These are phyloP conservation scores for Tricholoma saponaceum DNA, from an alignment of 768 basidiomycete genomes.

Conservation along the genomic window DNA sequence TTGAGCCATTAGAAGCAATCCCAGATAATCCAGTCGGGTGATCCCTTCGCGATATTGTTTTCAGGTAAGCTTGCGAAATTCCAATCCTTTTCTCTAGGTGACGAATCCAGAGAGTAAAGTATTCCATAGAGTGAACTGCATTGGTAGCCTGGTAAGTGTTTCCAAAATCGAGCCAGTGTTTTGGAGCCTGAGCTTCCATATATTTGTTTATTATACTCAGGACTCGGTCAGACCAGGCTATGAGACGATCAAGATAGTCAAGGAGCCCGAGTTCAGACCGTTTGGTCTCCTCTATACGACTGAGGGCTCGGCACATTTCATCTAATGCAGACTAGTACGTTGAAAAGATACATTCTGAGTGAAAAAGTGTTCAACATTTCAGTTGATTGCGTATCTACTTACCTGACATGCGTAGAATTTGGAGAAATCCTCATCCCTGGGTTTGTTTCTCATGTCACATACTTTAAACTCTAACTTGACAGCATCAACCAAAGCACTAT, in stretches of 20 bases:
- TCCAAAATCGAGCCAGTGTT: background rate
- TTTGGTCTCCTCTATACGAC: background rate
- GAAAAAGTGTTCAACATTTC: background rate
- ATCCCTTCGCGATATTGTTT: background rate
- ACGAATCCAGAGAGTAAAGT: background rate
- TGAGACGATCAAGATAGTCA: background rate
- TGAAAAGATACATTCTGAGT: background rate
- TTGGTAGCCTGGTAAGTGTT: background rate
- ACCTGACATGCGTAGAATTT: background rate
- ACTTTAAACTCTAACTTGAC: slow-evolving; percentile 3
- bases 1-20: background rate
- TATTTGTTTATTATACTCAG: background rate
- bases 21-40: no score
- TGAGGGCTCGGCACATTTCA: slow-evolving; percentile 1
- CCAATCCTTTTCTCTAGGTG: background rate
- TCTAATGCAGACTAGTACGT: slow-evolving; percentile 5
- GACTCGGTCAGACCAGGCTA: slow-evolving; percentile 1
- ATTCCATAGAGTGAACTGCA: background rate
- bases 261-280: background rate
- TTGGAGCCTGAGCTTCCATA: background rate
- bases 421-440: slow-evolving; percentile 1
- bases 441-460: background rate
- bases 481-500: slow-evolving; percentile 5
- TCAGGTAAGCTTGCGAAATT: background rate
- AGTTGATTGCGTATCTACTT: background rate